These are phyloP conservation scores for Annulohypoxylon bovei DNA, from an alignment of 495 filamentous ascomycete genomes.

Conservation along the genomic window DNA sequence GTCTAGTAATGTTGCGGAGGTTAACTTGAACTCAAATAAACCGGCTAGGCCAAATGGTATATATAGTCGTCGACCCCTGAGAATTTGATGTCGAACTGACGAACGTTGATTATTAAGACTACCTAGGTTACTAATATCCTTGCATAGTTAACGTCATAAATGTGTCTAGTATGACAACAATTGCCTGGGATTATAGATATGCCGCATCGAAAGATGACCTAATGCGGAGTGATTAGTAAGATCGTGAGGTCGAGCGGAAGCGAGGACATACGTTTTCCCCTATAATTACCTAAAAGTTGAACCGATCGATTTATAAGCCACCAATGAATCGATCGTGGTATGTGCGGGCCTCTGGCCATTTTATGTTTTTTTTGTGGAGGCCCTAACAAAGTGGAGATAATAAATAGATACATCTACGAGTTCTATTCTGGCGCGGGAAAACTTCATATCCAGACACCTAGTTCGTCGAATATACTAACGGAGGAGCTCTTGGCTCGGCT, in stretches of 20 bases:
- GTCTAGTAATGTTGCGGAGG: neutral
- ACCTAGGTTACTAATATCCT: neutral
- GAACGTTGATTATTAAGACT: neutral
- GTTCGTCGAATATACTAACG: neutral
- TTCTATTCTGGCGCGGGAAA: neutral
- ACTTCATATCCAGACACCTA: neutral
- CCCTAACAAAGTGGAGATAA: neutral
- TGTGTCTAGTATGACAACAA: neutral
- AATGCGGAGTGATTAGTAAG: neutral
- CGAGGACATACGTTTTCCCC: neutral
- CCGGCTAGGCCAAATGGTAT: neutral
- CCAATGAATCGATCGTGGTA: neutral
- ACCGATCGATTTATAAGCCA: neutral
- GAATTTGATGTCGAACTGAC: neutral
- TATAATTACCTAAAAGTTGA: neutral
- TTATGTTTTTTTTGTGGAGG: no score
- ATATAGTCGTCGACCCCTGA: neutral
- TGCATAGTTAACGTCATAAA: conserved; percentile 2
- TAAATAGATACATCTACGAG: neutral
- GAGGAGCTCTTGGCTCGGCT: conserved; percentile 12
- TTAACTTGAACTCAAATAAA: neutral
- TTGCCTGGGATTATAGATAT: neutral
- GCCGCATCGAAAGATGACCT: neutral
- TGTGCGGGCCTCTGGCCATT: no score
- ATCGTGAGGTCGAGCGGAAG: neutral